Percentiles rank a stretch among this genome's conserved stretches.
Conservation (phyloP, 306 rosid species). For the Vachellia pachyceras region DNA sequence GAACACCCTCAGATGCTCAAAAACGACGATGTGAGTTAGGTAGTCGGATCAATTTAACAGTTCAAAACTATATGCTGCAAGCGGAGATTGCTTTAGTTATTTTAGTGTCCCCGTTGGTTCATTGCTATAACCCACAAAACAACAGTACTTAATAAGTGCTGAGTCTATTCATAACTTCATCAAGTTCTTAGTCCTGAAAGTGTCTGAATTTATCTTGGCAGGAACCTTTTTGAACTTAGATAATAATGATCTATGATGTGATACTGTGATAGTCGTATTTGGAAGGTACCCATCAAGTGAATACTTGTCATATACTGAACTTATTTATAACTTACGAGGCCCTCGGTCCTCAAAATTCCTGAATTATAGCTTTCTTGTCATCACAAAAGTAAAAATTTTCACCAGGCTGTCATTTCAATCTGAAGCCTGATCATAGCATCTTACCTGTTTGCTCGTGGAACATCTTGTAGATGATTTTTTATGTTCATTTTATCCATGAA, state of each 20-base stretch:
- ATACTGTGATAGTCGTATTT: constrained; percentile 11
- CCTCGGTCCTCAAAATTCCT: not conserved
- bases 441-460: not conserved
- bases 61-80: constrained; percentile 12
- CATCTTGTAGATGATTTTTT: constrained; percentile 1
- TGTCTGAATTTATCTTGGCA: not conserved
- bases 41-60: not conserved
- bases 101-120: not conserved
- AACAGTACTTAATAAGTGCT: not conserved
- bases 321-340: not conserved
- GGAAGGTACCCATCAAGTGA: constrained; percentile 6
- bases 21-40: not conserved
- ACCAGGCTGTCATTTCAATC: constrained; percentile 25
- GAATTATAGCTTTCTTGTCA: constrained; percentile 1
- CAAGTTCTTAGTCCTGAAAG: not conserved
- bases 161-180: constrained; percentile 1
- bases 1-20: not conserved
- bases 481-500: constrained; percentile 12
- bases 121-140: constrained; percentile 21
- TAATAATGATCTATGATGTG: constrained; percentile 4
- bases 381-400: not conserved
- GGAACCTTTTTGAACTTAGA: constrained; percentile 4
- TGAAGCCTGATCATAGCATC: not conserved
- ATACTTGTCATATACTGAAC: not conserved
- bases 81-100: not conserved